Conservation (phyloP, 352 stramenopile species). For the Pythium grandisporangium region DNA sequence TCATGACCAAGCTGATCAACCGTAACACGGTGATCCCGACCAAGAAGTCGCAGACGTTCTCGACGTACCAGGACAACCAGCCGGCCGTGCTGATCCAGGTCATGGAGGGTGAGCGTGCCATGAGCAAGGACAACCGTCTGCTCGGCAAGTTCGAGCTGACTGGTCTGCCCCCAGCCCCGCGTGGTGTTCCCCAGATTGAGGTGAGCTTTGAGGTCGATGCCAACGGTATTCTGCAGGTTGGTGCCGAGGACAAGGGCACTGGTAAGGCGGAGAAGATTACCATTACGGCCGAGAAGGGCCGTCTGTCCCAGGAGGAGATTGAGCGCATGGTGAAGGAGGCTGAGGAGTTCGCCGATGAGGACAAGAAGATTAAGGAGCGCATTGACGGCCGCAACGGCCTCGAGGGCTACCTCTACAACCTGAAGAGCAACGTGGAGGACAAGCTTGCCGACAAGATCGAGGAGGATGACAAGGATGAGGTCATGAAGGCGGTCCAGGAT, state of each 20-base stretch:
- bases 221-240: slow-evolving; percentile 99
- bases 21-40: slow-evolving; percentile 97
- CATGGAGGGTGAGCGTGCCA: slow-evolving; percentile 98
- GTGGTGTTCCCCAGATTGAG: slow-evolving; percentile 98
- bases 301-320: slow-evolving; percentile 98
- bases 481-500: slow-evolving; percentile 93
- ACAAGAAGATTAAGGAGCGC: slow-evolving; percentile 96
- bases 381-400: slow-evolving; percentile 96
- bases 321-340: slow-evolving; percentile 98
- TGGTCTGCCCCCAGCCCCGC: slow-evolving; percentile 95
- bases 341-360: slow-evolving; percentile 97
- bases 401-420: slow-evolving; percentile 95
- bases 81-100: slow-evolving; percentile 86
- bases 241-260: slow-evolving; percentile 98
- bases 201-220: slow-evolving; percentile 99
- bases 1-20: slow-evolving; percentile 99
- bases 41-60: slow-evolving; percentile 99
- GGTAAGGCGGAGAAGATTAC: slow-evolving; percentile 97
- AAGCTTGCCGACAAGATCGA: slow-evolving; percentile 96
- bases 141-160: slow-evolving; percentile 99
- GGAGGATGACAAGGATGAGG: slow-evolving; percentile 89
- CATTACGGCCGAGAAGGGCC: slow-evolving; percentile 98
- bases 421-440: slow-evolving; percentile 93
- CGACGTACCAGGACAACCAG: slow-evolving; percentile 99
- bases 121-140: slow-evolving; percentile 99